Base-by-base conservation (phyloP, 2,329 filamentous ascomycete species). In the Anthostomella pinea region DNA sequence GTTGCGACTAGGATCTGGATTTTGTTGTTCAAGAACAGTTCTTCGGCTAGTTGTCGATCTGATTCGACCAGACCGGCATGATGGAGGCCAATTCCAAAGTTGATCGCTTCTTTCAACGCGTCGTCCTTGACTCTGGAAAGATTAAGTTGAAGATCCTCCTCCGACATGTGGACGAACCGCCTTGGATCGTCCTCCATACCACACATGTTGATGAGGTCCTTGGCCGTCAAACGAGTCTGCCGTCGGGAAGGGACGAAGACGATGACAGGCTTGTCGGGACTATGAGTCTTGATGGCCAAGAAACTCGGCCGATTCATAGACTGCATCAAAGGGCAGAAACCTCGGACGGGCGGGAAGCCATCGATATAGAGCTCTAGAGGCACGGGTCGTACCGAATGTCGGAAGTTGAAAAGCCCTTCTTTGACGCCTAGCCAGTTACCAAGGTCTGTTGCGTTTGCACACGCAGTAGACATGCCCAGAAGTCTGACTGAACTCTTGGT, bases 291-390 rank as follows among this genome's bases (percentile, higher is more conserved):
- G 63, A 98, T 93, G 0, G 93, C 93, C 20, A 97, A 69, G 65
- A 97, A 98, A 0, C 93, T 96, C 2, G 93, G 93, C 6, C 93
- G 78, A 57, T 98, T 98, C 93, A 98, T 98, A 0, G 89, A 95
- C 65, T 97, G 91, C 93, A 98, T 98, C 48, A 98, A 66, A 1
- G 93, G 89, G 54, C 91, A 97, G 68, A 98, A 98, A 0, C 93
- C 93, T 41, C 91, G 79, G 50, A 93, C 85, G 57, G 97, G 88
- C 0, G 93, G 90, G 59, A 98, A 98, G 0, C 93, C 94, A 59
- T 98, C 93, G 49, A 98, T 98, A 63, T 87, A 98, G 27, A 96
- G 87, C 60, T 98, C 91, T 24, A 98, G 66, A 0, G 94, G 93
- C 8, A 98, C 94, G 3, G 94, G 93, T 16, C 93, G 87, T 22